phyloP scores from a whole-genome alignment of 331 rosid genomes.

The Pyracantha coccinea region DNA sequence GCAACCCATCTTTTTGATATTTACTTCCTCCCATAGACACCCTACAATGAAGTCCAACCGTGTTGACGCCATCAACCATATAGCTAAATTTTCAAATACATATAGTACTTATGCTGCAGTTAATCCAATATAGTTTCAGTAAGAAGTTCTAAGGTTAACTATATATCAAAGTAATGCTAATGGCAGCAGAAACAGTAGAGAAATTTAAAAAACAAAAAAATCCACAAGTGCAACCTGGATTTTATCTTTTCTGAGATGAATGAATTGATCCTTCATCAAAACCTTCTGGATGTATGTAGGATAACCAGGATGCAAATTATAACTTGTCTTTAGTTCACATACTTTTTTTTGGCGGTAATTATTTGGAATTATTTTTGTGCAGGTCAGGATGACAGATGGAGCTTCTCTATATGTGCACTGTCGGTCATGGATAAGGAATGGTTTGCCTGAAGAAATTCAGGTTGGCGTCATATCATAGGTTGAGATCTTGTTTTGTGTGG shows the following conservation, averaged over 20 bases:
- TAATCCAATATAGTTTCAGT: neutral
- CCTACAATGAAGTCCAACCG: neutral
- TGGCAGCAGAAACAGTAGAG: neutral
- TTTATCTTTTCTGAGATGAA: neutral
- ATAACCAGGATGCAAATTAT: neutral
- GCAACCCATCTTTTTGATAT: neutral
- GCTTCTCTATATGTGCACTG: constrained; percentile 79
- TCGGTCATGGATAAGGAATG: constrained; percentile 86
- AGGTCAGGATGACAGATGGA: constrained; percentile 69
- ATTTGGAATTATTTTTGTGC: constrained; percentile 13
- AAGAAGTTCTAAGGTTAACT: neutral
- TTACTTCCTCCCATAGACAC: neutral
- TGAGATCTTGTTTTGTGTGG: neutral
- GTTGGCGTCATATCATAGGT: constrained; percentile 27
- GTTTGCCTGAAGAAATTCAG: constrained; percentile 55
- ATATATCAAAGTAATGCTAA: neutral
- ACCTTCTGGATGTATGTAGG: neutral
- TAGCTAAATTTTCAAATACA: neutral
- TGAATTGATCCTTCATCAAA: neutral
- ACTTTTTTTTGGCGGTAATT: constrained; percentile 7
- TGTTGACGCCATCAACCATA: neutral
- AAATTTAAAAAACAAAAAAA: no score
- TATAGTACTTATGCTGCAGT: neutral
- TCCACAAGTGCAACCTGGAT: neutral
- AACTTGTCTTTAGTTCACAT: neutral